phyloP scores from a whole-genome alignment of 352 stramenopile genomes.

The Pythium aquatile region DNA sequence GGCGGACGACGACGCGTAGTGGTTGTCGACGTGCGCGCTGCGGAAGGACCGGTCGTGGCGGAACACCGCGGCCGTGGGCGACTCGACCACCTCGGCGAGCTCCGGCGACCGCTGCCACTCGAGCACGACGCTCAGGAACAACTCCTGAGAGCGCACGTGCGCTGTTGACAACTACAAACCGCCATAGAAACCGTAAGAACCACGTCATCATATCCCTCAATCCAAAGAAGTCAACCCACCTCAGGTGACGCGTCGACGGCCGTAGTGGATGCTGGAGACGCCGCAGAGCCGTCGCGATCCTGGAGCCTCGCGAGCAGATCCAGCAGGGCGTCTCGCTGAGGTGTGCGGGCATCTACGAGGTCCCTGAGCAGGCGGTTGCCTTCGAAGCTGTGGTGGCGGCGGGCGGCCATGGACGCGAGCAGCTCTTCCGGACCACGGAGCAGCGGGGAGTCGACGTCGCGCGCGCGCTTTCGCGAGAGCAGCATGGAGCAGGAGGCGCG shows the following conservation, averaged over 20 bases:
- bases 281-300: conserved; percentile 11
- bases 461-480: conserved; percentile 49
- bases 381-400: conserved; percentile 16
- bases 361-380: conserved; percentile 45
- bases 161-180: conserved; percentile 35
- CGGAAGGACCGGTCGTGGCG: conserved; percentile 22
- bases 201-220: background rate
- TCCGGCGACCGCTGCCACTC: conserved; percentile 58
- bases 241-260: conserved; percentile 23
- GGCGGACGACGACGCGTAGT: conserved; percentile 12
- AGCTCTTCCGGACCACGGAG: conserved; percentile 27
- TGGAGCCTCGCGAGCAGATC: conserved; percentile 36
- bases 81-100: conserved; percentile 4
- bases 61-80: conserved; percentile 21
- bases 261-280: background rate
- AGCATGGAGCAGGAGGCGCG: conserved; percentile 30
- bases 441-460: conserved; percentile 29
- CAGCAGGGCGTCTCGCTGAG: conserved; percentile 21
- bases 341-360: conserved; percentile 24
- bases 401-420: conserved; percentile 6
- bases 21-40: background rate
- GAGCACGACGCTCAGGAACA: conserved; percentile 83
- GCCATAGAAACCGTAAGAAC: background rate
- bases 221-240: conserved; percentile 7
- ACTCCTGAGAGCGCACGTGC: conserved; percentile 61